Base-by-base conservation (phyloP, 2,329 filamentous ascomycete species). In the Cladosporium oxysporum region DNA sequence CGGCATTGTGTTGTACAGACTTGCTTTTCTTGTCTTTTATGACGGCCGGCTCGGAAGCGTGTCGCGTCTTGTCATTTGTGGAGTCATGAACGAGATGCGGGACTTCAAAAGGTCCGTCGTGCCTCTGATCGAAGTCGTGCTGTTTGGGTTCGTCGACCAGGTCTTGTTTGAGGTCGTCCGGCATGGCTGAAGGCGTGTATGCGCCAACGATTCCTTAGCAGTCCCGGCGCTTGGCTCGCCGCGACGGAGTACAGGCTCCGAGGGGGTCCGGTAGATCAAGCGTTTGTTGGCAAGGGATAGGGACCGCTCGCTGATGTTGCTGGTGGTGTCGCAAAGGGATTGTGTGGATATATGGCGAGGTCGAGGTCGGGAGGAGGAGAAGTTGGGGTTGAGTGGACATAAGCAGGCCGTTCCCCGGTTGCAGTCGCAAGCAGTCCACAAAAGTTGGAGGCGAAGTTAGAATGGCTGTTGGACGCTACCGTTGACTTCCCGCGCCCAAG, bases 41-140 rank as follows among this genome's bases (percentile, higher is more conserved):
- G 4, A 28, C 53, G 16, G 49, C 26, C 50, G 55, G 64, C 49
- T 28, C 58, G 5, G 49, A 55, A 2, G 73, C 71, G 67, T 81
- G 68, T 68, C 81, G 79, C 1, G 78, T 80, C 62, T 79, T 76
- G 35, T 79, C 77, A 57, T 75, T 77, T n/a, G 74, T 67, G 26
- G 77, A 55, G 61, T 63, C 61, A 28, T 63, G 61, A 6, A 63
- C 61, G 12, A 55, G 16, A 16, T 26, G 50, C 11, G 61, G 49
- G 11, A 33, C 33, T 1, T 75, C 71, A 66, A 73, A 71, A 2
- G 75, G 73, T 10, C 74, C 74, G 64, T 76, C 73, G 59, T 74
- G 71, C 11, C 75, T 71, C 63, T 75, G 73, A 66, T 76, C 73
- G 68, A 76, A 76, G 69, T 76, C 72, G 67, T 76, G 74, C 18